Evolutionary conservation across 2,329 filamentous ascomycete genomes (phyloP).

Genomic region (Colletotrichum viniferum): DNA sequence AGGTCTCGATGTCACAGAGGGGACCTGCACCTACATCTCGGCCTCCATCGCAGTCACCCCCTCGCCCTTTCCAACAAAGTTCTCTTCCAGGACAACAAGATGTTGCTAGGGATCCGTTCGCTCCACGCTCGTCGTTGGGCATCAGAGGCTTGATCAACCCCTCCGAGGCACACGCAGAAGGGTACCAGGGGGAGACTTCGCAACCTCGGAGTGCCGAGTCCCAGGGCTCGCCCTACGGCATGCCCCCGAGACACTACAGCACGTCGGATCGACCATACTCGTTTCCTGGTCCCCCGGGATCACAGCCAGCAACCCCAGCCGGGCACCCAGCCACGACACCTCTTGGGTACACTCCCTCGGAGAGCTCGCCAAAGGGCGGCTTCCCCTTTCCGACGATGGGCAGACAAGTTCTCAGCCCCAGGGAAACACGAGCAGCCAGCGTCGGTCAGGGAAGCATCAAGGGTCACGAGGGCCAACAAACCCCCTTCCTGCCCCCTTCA

Average conservation of each 20-base stretch:
- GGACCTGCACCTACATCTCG: slow-evolving; percentile 59
- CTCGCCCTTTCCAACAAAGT: slow-evolving; percentile 27
- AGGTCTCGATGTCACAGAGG: slow-evolving; percentile 69
- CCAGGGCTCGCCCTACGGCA: slow-evolving; percentile 21
- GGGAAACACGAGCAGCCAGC: slow-evolving; percentile 31
- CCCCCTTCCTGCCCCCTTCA: slow-evolving; percentile 28
- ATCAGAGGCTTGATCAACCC: slow-evolving; percentile 45
- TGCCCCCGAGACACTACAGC: slow-evolving; percentile 26
- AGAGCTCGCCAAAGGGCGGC: slow-evolving; percentile 33
- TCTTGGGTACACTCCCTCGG: slow-evolving; percentile 33
- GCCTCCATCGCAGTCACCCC: slow-evolving; percentile 49
- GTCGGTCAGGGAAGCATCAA: slow-evolving; percentile 29
- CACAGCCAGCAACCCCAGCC: slow-evolving; percentile 37
- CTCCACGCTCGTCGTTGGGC: slow-evolving; percentile 28
- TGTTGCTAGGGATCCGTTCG: slow-evolving; percentile 4
- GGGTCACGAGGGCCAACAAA: slow-evolving; percentile 28
- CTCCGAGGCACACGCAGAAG: slow-evolving; percentile 30
- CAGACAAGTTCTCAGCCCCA: slow-evolving; percentile 36
- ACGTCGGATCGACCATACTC: slow-evolving; percentile 22
- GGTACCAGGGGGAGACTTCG: slow-evolving; percentile 22
- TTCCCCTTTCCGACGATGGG: slow-evolving; percentile 35
- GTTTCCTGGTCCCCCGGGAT: slow-evolving; percentile 30
- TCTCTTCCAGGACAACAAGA: slow-evolving; percentile 26
- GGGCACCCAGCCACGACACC: slow-evolving; percentile 27
- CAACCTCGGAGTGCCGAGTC: slow-evolving; percentile 23